Percentiles rank a stretch among this genome's conserved stretches.
Evolutionary conservation across 331 rosid genomes (phyloP).

Genomic region (Acacia concinna): DNA sequence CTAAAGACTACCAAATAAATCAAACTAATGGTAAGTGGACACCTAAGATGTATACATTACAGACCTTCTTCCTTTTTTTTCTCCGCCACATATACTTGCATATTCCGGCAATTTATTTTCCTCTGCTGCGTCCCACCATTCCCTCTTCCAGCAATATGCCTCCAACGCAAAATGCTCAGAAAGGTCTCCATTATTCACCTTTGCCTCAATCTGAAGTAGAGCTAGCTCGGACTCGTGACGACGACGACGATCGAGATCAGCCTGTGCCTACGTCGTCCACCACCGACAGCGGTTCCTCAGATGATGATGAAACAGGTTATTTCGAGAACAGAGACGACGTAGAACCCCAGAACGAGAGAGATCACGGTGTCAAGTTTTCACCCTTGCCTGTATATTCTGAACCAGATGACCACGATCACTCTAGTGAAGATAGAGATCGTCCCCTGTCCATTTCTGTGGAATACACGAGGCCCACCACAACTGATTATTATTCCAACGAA

Average conservation of each 20-base stretch:
- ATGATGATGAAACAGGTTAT: background rate
- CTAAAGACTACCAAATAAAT: background rate
- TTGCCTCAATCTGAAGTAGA: constrained; percentile 38
- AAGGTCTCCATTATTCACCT: constrained; percentile 20
- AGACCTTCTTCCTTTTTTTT: background rate
- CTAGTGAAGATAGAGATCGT: background rate
- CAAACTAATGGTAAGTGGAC: background rate
- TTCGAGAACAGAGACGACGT: background rate
- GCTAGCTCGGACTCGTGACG: background rate
- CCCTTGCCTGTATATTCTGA: constrained; percentile 37
- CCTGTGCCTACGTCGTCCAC: background rate
- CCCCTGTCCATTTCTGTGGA: constrained; percentile 27
- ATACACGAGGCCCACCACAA: background rate
- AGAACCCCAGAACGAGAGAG: constrained; percentile 32
- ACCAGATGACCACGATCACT: background rate
- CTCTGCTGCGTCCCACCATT: background rate
- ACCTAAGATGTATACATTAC: background rate
- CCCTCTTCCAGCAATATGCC: constrained; percentile 22
- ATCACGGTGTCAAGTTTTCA: constrained; percentile 11
- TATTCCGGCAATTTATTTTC: background rate
- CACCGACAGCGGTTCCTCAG: background rate
- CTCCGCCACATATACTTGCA: background rate
- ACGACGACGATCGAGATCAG: background rate
- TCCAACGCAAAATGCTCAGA: constrained; percentile 18
- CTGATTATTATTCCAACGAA: background rate